Conservation (phyloP, 345 rosid genomes). For the Murraya koenigii region DNA sequence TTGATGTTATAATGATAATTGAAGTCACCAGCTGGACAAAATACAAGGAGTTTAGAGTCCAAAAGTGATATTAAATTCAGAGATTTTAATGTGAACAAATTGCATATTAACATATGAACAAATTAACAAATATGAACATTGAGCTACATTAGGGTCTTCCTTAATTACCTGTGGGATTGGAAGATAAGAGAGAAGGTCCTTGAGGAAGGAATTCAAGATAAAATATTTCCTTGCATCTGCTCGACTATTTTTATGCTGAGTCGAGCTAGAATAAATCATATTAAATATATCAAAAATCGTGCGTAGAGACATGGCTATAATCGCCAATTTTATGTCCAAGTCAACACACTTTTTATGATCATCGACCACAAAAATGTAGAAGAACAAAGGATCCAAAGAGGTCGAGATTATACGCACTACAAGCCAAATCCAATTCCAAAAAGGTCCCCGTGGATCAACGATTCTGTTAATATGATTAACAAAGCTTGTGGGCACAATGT, state of each 20-base stretch:
- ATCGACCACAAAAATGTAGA: slow-evolving; percentile 65
- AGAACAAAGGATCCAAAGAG: slow-evolving; percentile 84
- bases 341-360: slow-evolving; percentile 59
- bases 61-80: background rate
- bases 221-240: background rate
- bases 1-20: slow-evolving; percentile 39
- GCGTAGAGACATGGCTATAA: slow-evolving; percentile 55
- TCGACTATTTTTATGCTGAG: slow-evolving; percentile 72
- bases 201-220: slow-evolving; percentile 84
- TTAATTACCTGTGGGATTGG: background rate
- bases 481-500: too few species aligned
- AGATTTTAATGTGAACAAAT: background rate
- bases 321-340: slow-evolving; percentile 65
- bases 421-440: background rate
- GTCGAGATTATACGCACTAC: slow-evolving; percentile 54
- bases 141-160: background rate
- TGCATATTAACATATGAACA: background rate
- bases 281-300: slow-evolving; percentile 78
- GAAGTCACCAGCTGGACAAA: slow-evolving; percentile 46
- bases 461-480: background rate
- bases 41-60: background rate
- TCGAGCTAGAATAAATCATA: slow-evolving; percentile 40
- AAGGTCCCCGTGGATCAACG: background rate
- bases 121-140: background rate
- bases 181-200: slow-evolving; percentile 16